Base-by-base conservation (phyloP, 768 basidiomycete species). In the Mycena galopus region DNA sequence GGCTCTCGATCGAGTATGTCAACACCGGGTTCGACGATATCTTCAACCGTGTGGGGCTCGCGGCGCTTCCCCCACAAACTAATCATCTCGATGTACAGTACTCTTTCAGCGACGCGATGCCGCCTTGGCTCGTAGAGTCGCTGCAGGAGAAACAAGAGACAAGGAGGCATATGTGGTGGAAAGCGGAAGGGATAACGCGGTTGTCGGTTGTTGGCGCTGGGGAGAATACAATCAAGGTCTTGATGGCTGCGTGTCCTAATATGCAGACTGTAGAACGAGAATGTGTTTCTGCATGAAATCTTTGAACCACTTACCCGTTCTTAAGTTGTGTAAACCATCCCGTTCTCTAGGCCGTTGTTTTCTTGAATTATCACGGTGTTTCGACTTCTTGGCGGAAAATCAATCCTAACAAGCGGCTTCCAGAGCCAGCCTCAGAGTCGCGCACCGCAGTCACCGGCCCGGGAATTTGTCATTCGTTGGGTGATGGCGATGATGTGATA, bases 1-100 rank as follows among this genome's bases (percentile, higher is more conserved):
- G 66, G 25, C 70, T 75, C 32, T 55, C 44, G 47, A 50, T 75
- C 47, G 69, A 74, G 19, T 74, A 74, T 30, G 17, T 63, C 33
- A 61, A 74, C 42, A 59, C 59, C 16, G 55, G 37, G 2, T 70
- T 70, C 47, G 73, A 74, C 9, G 47, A 74, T 37, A 21, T 70
- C 14, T 74, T 74, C 61, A 30, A 21, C 23, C 62, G 72, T 2
- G 44, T 11, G 2, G 56, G 44, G 17, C 42, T 63, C 27, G 64
- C 65, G 0, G 59, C 59, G 8, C 65, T 74, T 2, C 68, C 73
- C 1, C 0, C 53, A 6, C 65, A 74, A 25, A 33, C 71, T n/a
- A 65, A 29, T 1, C 68, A 66, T 30, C 55, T 70, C n/a, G 73
- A 70, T 1, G 6, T 74, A 39, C 64, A 35, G 4, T 74, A 53